These are phyloP conservation scores for Austropuccinia psidii DNA, from an alignment of 1,284 basidiomycete species.

Conservation along the genomic window DNA sequence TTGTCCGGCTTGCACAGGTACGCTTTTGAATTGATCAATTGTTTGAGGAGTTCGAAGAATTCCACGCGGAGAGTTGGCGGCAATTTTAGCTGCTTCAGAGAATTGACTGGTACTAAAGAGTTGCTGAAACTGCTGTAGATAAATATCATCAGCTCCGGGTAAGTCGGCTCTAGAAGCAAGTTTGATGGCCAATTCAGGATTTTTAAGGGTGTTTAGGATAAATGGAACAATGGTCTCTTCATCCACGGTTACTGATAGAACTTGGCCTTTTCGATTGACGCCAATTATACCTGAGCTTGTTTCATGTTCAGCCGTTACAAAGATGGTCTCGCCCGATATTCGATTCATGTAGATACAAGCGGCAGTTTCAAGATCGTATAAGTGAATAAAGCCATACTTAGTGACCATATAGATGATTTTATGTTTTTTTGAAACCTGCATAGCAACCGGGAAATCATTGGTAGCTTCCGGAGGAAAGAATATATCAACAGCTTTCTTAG, in stretches of 20 bases:
- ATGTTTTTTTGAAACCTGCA: conserved; percentile 97
- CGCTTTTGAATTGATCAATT: conserved; percentile 96
- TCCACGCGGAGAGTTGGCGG: conserved; percentile 93
- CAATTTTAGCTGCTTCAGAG: conserved; percentile 95
- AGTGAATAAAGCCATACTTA: conserved; percentile 98
- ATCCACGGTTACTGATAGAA: conserved; percentile 92
- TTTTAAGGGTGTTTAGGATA: conserved; percentile 86
- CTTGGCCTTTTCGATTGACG: conserved; percentile 99
- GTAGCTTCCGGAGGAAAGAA: conserved; percentile 98
- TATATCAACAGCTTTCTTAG: conserved; percentile 97
- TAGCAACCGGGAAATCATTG: conserved; percentile 99
- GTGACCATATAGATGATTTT: conserved; percentile 97
- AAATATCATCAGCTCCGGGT: conserved; percentile 95
- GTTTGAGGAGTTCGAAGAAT: conserved; percentile 91
- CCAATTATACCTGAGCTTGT: conserved; percentile 91
- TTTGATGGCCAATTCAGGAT: conserved; percentile 96
- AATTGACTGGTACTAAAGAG: conserved; percentile 85
- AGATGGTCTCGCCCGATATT: conserved; percentile 98
- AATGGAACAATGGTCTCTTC: conserved; percentile 95
- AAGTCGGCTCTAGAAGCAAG: conserved; percentile 93
- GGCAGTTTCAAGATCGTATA: conserved; percentile 98
- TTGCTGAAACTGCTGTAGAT: conserved; percentile 89
- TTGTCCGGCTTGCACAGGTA: conserved; percentile 79
- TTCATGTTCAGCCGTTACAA: conserved; percentile 96
- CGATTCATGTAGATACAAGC: conserved; percentile 99